Evolutionary conservation across 1,284 basidiomycete species (phyloP).

Genomic region (Cutaneotrichosporon sp.): DNA sequence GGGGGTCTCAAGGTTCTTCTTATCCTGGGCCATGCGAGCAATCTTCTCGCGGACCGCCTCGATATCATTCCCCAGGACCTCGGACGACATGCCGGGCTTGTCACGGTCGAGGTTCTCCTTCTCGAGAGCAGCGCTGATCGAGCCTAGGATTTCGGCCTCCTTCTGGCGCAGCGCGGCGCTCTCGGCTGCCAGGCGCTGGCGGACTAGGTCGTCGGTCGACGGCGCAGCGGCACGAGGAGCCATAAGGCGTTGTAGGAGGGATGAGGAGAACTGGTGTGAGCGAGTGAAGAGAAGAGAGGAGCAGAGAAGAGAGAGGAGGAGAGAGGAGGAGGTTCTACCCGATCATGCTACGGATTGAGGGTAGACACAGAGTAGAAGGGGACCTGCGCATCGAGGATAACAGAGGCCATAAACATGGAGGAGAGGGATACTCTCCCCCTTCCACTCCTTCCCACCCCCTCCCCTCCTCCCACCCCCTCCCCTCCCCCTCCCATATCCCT

Average conservation of each 20-base stretch:
- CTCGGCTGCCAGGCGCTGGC: slow-evolving; percentile 47
- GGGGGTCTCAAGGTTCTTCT: slow-evolving; percentile 36
- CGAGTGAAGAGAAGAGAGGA: neutral
- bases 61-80: slow-evolving; percentile 51
- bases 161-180: slow-evolving; percentile 46
- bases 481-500: neutral
- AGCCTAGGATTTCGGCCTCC: slow-evolving; percentile 49
- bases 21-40: slow-evolving; percentile 43
- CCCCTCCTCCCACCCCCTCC: neutral
- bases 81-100: slow-evolving; percentile 49
- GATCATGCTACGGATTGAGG: too few relatives aligned
- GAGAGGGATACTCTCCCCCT: too few relatives aligned
- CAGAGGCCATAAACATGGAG: too few relatives aligned
- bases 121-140: slow-evolving; percentile 50
- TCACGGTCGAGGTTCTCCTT: slow-evolving; percentile 54
- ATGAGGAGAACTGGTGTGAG: slow-evolving; percentile 47
- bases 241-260: slow-evolving; percentile 46
- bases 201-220: slow-evolving; percentile 46
- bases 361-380: too few relatives aligned
- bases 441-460: too few relatives aligned
- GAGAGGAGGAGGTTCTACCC: too few relatives aligned
- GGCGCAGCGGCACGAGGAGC: slow-evolving; percentile 24
- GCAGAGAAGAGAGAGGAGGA: neutral
- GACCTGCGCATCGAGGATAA: too few relatives aligned
- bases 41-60: slow-evolving; percentile 54